Evolutionary conservation across 2,329 filamentous ascomycete genomes (phyloP).

Genomic region (Verticillium nonalfalfae): DNA sequence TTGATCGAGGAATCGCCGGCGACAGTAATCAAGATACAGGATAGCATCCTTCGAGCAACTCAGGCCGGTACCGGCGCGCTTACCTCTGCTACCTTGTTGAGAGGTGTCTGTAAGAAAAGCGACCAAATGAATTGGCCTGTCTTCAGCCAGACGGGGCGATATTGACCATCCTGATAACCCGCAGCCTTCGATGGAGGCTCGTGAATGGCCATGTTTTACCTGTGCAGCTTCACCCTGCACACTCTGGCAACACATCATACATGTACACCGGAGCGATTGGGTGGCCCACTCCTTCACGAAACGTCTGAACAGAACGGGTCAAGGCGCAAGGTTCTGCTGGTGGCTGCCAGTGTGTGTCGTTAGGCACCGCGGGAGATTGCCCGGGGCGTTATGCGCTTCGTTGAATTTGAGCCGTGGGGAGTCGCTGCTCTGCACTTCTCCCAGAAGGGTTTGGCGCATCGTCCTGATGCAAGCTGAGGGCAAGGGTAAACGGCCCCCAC

Average conservation of each 20-base stretch:
- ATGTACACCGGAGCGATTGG: too few relatives aligned
- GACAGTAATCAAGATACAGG: too few relatives aligned
- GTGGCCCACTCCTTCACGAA: neutral
- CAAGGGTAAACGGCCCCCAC: neutral
- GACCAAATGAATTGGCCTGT: neutral
- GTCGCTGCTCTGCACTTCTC: neutral
- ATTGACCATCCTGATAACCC: too few relatives aligned
- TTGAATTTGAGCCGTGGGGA: neutral
- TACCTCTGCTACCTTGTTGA: neutral
- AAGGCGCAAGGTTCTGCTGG: neutral
- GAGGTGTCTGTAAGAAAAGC: neutral
- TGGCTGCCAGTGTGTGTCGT: neutral
- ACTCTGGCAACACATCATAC: neutral
- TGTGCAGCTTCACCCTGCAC: neutral
- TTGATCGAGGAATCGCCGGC: too few relatives aligned
- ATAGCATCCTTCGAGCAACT: too few relatives aligned
- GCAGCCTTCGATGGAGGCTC: too few relatives aligned
- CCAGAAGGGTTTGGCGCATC: neutral
- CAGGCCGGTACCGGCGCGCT: too few relatives aligned
- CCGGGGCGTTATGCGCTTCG: neutral
- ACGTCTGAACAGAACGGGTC: neutral
- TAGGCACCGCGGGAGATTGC: neutral
- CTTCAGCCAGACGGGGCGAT: neutral
- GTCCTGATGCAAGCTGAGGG: neutral
- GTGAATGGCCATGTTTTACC: constrained; percentile 4